Evolutionary conservation across 805 yeast species (phyloP).

Genomic region (Kurtzmaniella fragi): DNA sequence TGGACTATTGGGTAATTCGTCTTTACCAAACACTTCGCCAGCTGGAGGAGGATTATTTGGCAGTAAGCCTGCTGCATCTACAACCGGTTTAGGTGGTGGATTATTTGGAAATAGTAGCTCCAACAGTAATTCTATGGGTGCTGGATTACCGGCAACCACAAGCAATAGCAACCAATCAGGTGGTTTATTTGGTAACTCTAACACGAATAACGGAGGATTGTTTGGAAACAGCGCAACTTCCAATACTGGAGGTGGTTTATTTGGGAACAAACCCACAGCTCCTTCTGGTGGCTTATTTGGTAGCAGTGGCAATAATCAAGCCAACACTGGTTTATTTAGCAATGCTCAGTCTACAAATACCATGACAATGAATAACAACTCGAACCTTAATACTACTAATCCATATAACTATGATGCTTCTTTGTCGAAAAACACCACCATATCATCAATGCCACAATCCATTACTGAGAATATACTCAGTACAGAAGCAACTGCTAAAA

Average conservation of each 20-base stretch:
- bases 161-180: conserved; percentile 3
- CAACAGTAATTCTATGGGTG: conserved; percentile 1
- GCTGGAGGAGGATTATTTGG: conserved; percentile 11
- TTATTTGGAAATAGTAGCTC: conserved; percentile 1
- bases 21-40: conserved; percentile 4
- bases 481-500: conserved; percentile 9
- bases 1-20: conserved; percentile 6
- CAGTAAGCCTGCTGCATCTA: background rate
- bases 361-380: conserved; percentile 1
- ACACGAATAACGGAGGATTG: conserved; percentile 10
- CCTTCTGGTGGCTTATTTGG: conserved; percentile 14
- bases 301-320: background rate
- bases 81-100: background rate
- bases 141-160: conserved; percentile 2
- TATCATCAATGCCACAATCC: conserved; percentile 27
- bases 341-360: conserved; percentile 4
- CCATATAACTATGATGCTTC: conserved; percentile 27
- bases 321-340: conserved; percentile 15
- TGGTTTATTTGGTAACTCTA: conserved; percentile 13
- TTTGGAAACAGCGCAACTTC: conserved; percentile 11
- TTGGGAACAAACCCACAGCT: conserved; percentile 10
- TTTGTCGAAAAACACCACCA: conserved; percentile 14
- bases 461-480: conserved; percentile 21
- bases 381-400: conserved; percentile 9
- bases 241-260: conserved; percentile 13